Percentiles rank a stretch among this genome's conserved stretches.
Evolutionary conservation across 441 rosid genomes (phyloP).

Genomic region (Macaranga tanarius): DNA sequence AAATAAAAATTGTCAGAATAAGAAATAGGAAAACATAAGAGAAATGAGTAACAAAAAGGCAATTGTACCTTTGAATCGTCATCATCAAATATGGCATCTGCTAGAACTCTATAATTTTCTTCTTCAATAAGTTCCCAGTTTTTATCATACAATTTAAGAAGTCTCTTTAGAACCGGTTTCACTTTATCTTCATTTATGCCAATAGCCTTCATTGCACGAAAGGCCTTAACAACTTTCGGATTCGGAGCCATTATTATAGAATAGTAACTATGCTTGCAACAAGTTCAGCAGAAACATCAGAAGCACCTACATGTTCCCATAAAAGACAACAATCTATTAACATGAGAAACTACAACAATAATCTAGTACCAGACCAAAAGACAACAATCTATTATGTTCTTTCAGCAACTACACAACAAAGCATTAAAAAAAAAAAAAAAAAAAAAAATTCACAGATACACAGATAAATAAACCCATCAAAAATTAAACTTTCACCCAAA

Average conservation of each 20-base stretch:
- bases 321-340: too few species aligned
- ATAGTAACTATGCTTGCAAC: background rate
- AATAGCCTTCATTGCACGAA: constrained; percentile 58
- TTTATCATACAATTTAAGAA: constrained; percentile 58
- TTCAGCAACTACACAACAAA: too few species aligned
- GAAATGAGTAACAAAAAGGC: constrained; percentile 2
- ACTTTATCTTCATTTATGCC: constrained; percentile 52
- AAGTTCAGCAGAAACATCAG: constrained; percentile 17
- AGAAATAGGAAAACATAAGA: background rate
- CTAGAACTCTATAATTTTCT: constrained; percentile 81
- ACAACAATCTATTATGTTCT: too few species aligned
- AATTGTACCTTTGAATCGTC: constrained; percentile 65
- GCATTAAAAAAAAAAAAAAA: too few species aligned
- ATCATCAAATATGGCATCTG: constrained; percentile 82
- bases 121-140: constrained; percentile 80
- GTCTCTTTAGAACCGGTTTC: constrained; percentile 72
- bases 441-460: too few species aligned
- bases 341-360: too few species aligned
- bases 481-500: too few species aligned
- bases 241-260: constrained; percentile 47
- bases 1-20: constrained; percentile 18
- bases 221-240: constrained; percentile 52
- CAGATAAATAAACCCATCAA: too few species aligned
- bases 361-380: too few species aligned
- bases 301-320: background rate